A percentile compares a stretch with the other conserved stretches of the same genome.
Evolutionary conservation across 768 basidiomycete genomes (phyloP).

Genomic region (Strobilomyces confusus): DNA sequence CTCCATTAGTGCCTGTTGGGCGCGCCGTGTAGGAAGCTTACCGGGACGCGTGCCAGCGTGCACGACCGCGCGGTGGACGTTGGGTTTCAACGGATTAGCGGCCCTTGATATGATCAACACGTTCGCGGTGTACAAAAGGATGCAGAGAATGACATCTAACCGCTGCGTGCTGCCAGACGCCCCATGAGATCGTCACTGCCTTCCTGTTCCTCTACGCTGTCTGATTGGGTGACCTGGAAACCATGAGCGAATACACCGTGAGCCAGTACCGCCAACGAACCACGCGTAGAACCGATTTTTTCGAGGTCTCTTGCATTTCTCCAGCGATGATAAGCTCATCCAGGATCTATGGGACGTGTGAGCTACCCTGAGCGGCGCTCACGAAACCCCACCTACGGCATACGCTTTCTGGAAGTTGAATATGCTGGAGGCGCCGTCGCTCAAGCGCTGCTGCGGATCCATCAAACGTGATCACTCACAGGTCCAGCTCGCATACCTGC

Average conservation of each 20-base stretch:
- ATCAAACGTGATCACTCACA: conserved; percentile 46
- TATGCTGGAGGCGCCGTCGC: conserved; percentile 53
- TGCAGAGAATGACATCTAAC: conserved; percentile 39
- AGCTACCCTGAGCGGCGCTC: not conserved
- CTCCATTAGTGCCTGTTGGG: not conserved
- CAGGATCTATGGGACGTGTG: conserved; percentile 51
- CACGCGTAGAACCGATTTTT: conserved; percentile 61
- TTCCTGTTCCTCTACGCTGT: conserved; percentile 82
- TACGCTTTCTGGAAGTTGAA: conserved; percentile 99
- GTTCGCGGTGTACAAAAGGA: conserved; percentile 10
- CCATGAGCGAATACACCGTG: conserved; percentile 11
- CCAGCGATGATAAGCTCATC: conserved; percentile 94
- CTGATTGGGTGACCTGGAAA: conserved; percentile 76
- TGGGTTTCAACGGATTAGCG: conserved; percentile 26
- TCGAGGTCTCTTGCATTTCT: conserved; percentile 91
- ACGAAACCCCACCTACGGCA: conserved; percentile 46
- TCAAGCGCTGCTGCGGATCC: not conserved
- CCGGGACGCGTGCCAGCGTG: not conserved
- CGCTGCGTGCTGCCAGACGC: conserved; percentile 67
- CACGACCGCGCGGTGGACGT: not conserved
- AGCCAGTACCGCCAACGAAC: conserved; percentile 27
- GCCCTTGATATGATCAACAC: conserved; percentile 20
- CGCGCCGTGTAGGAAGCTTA: not conserved
- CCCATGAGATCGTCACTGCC: conserved; percentile 78
- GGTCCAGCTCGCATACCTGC: conserved; percentile 87